Percentiles rank a stretch among this genome's conserved stretches.
These are phyloP conservation scores for Fusarium sp. DNA, from an alignment of 2,329 filamentous ascomycete species.

Conservation along the genomic window DNA sequence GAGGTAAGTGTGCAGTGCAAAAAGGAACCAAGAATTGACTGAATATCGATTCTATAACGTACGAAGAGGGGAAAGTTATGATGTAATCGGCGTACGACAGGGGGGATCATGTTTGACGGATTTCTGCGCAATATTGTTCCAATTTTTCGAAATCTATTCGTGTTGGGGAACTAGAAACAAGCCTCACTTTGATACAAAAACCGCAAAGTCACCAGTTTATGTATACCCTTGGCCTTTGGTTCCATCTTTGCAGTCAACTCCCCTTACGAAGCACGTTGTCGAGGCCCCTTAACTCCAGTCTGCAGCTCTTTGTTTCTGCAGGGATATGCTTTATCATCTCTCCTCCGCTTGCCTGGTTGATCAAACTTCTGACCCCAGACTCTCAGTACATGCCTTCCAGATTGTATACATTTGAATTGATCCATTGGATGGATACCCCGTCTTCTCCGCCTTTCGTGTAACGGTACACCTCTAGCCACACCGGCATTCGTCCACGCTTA, in stretches of 20 bases:
- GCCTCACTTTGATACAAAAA: constrained; percentile 37
- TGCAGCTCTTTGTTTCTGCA: constrained; percentile 44
- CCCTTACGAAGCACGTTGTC: constrained; percentile 30
- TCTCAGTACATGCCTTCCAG: constrained; percentile 38
- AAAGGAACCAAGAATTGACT: constrained; percentile 15
- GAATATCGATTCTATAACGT: constrained; percentile 10
- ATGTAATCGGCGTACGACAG: not conserved
- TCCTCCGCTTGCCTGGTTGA: constrained; percentile 9
- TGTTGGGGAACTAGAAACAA: constrained; percentile 33
- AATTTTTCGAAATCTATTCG: constrained; percentile 44
- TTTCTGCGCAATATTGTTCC: constrained; percentile 15
- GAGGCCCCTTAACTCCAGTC: constrained; percentile 43
- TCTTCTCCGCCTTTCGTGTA: constrained; percentile 33
- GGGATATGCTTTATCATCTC: constrained; percentile 35
- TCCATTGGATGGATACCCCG: constrained; percentile 24
- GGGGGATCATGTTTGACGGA: not conserved
- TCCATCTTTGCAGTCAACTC: constrained; percentile 32
- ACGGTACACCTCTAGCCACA: constrained; percentile 25
- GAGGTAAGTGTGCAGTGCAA: constrained; percentile 53
- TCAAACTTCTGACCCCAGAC: constrained; percentile 20
- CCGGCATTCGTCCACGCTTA: constrained; percentile 33
- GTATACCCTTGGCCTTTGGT: constrained; percentile 24
- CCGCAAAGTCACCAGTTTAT: constrained; percentile 22
- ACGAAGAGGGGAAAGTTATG: not conserved
- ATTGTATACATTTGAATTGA: constrained; percentile 41